These are phyloP conservation scores for Aspergillus panamensis DNA, from an alignment of 495 filamentous ascomycete species.

Conservation along the genomic window DNA sequence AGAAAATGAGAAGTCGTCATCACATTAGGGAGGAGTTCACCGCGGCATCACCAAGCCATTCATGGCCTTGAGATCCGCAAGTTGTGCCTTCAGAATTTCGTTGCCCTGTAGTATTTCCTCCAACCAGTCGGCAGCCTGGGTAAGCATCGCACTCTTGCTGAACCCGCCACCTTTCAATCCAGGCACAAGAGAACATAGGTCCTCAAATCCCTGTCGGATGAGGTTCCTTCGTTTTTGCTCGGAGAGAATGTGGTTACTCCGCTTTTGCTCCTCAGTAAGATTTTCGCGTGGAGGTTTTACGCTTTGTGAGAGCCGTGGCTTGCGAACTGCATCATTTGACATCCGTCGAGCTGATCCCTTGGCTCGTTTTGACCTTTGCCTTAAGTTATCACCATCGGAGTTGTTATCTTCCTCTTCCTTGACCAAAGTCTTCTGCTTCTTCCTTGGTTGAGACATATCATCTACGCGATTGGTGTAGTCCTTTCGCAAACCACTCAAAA, in stretches of 20 bases:
- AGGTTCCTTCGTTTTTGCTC: slow-evolving; percentile 81
- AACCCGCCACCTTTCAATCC: slow-evolving; percentile 64
- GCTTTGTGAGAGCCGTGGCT: slow-evolving; percentile 29
- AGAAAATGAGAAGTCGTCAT: slow-evolving; percentile 23
- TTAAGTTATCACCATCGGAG: slow-evolving; percentile 39
- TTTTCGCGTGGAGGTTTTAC: slow-evolving; percentile 64
- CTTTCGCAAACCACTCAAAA: slow-evolving; percentile 13
- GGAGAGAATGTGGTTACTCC: slow-evolving; percentile 82
- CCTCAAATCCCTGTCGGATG: slow-evolving; percentile 74
- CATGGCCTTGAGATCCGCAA: slow-evolving; percentile 43
- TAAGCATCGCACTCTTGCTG: slow-evolving; percentile 76
- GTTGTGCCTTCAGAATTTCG: slow-evolving; percentile 43
- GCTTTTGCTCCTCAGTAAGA: slow-evolving; percentile 77
- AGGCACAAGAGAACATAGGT: slow-evolving; percentile 68
- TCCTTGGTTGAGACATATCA: slow-evolving; percentile 33
- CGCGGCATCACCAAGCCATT: slow-evolving; percentile 44
- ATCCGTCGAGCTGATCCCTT: slow-evolving; percentile 36
- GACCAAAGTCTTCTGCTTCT: slow-evolving; percentile 31
- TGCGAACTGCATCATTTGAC: slow-evolving; percentile 34
- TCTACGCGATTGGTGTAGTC: slow-evolving; percentile 22
- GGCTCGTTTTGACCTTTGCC: slow-evolving; percentile 47
- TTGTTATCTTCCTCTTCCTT: slow-evolving; percentile 39
- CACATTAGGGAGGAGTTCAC: slow-evolving; percentile 26
- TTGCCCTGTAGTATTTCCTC: slow-evolving; percentile 68
- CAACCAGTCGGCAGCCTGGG: slow-evolving; percentile 69